These are phyloP conservation scores for Candida sphagnicola DNA, from an alignment of 805 yeast genomes.

Conservation along the genomic window DNA sequence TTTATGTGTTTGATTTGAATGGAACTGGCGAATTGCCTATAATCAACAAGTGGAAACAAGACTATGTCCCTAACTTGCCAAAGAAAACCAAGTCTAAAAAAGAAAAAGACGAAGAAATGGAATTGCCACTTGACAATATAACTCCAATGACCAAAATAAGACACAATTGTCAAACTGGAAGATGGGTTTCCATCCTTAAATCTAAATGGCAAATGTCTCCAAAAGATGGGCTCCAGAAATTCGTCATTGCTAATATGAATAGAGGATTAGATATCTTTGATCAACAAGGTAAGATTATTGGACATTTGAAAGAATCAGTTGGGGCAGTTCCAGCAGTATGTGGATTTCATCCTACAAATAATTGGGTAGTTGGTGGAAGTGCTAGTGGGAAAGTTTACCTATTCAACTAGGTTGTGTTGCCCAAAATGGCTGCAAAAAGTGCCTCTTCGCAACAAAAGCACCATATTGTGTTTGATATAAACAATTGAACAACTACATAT, in stretches of 20 bases:
- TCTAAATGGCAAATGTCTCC: conserved; percentile 83
- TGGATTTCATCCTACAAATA: conserved; percentile 75
- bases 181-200: conserved; percentile 93
- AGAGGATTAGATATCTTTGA: conserved; percentile 79
- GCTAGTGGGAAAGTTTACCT: conserved; percentile 87
- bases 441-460: no score
- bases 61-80: conserved; percentile 6
- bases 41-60: conserved; percentile 22
- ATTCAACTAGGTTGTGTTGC: no score
- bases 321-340: conserved; percentile 94
- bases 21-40: conserved; percentile 28
- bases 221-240: conserved; percentile 68
- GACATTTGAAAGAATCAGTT: conserved; percentile 65
- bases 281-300: conserved; percentile 71
- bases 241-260: conserved; percentile 92
- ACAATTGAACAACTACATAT: not conserved
- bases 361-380: conserved; percentile 92
- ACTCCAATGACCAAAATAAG: conserved; percentile 61
- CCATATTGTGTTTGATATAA: no score
- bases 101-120: conserved; percentile 13
- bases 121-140: conserved; percentile 35
- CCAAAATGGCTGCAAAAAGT: not conserved
- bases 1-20: conserved; percentile 59
- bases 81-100: conserved; percentile 9
- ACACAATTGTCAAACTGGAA: conserved; percentile 94